These are phyloP conservation scores for Gaertneriomyces sp. DNA, from an alignment of 192 early-diverging fungal genomes.

Conservation along the genomic window DNA sequence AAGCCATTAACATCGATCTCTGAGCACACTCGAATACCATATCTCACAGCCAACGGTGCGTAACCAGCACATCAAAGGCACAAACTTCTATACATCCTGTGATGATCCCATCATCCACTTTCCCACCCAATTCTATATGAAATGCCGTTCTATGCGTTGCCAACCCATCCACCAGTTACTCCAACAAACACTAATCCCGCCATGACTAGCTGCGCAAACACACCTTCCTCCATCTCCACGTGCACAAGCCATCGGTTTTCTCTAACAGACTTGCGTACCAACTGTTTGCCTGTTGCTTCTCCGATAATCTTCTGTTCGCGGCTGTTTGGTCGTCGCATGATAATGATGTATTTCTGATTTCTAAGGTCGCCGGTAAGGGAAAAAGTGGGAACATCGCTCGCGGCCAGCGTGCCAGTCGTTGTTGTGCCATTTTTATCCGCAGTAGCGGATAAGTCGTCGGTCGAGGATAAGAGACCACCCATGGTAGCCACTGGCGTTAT, in stretches of 20 bases:
- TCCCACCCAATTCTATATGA: background rate
- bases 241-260: slow-evolving; percentile 25
- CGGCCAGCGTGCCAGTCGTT: background rate
- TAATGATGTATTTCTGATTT: slow-evolving; percentile 37
- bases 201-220: slow-evolving; percentile 30
- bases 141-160: no score
- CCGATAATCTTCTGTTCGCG: slow-evolving; percentile 38
- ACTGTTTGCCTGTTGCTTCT: slow-evolving; percentile 23
- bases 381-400: slow-evolving; percentile 9
- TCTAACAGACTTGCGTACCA: slow-evolving; percentile 30
- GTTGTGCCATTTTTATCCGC: background rate
- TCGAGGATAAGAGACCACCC: background rate
- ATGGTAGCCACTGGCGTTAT: background rate
- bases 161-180: slow-evolving; percentile 14
- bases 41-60: no score
- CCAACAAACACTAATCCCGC: slow-evolving; percentile 31
- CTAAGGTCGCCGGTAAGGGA: slow-evolving; percentile 33
- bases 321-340: slow-evolving; percentile 29
- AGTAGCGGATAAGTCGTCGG: background rate
- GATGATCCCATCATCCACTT: background rate
- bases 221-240: slow-evolving; percentile 37
- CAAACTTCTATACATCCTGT: background rate
- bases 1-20: no score
- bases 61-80: background rate
- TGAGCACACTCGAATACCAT: no score